Percentiles rank a stretch among this genome's conserved stretches.
These are phyloP conservation scores for Schoenoplectus tabernaemontani DNA, from an alignment of 202 grass and related monocot species.

Conservation along the genomic window DNA sequence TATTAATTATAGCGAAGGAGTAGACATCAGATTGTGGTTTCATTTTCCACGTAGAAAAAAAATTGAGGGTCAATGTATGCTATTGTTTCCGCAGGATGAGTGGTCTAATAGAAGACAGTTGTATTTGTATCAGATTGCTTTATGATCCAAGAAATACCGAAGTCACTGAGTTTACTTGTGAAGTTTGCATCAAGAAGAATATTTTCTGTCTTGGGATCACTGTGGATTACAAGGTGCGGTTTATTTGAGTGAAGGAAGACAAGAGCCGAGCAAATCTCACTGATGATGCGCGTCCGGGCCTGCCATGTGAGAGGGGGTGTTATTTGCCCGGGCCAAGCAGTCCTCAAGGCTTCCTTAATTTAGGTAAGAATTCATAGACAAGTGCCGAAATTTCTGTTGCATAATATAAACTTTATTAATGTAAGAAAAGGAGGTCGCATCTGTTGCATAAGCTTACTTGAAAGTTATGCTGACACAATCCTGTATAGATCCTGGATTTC, in stretches of 20 bases:
- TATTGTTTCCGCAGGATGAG: constrained; percentile 37
- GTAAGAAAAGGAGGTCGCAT: too few relatives aligned
- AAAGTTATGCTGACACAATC: too few relatives aligned
- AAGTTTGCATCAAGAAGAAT: constrained; percentile 70
- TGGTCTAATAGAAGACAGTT: constrained; percentile 33
- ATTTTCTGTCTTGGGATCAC: constrained; percentile 61
- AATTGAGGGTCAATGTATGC: constrained; percentile 32
- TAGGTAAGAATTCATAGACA: constrained; percentile 75
- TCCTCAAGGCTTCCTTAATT: constrained; percentile 78
- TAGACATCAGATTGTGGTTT: constrained; percentile 35
- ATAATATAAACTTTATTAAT: constrained; percentile 7
- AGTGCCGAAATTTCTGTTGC: constrained; percentile 53
- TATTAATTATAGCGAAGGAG: constrained; percentile 33
- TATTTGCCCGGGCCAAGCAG: constrained; percentile 26
- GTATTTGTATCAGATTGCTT: constrained; percentile 32
- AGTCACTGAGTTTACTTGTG: constrained; percentile 56
- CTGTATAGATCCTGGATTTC: not conserved
- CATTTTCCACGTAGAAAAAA: constrained; percentile 14
- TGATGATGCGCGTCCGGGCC: constrained; percentile 48
- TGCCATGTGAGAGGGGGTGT: constrained; percentile 53
- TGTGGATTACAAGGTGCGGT: constrained; percentile 49
- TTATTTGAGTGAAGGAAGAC: constrained; percentile 69
- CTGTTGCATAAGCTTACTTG: too few relatives aligned
- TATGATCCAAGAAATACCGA: constrained; percentile 50
- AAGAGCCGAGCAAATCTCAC: constrained; percentile 64